Evolutionary conservation across 345 rosid genomes (phyloP).

Genomic region (Cardamine resedifolia): DNA sequence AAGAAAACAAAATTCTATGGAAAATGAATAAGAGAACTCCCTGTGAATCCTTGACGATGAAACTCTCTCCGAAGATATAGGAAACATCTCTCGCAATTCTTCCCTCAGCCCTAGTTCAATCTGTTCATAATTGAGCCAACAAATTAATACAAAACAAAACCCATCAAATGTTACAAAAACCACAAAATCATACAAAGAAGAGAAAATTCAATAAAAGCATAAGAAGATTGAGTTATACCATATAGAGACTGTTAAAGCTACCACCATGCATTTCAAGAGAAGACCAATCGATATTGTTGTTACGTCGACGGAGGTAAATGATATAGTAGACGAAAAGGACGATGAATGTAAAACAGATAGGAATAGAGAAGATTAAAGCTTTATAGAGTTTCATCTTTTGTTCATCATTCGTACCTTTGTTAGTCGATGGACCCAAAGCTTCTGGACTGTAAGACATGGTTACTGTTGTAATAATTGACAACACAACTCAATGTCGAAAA

Average conservation of each 20-base stretch:
- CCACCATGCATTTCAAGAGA: slow-evolving; percentile 57
- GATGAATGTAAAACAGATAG: too few species aligned
- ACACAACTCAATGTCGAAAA: too few species aligned
- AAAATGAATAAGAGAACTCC: slow-evolving; percentile 35
- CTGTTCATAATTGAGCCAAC: slow-evolving; percentile 35
- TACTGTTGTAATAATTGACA: not conserved
- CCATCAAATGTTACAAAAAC: not conserved
- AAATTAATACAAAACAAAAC: slow-evolving; percentile 1
- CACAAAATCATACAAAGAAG: not conserved
- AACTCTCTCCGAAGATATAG: slow-evolving; percentile 71
- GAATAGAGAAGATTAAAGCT: too few species aligned
- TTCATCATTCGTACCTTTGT: not conserved
- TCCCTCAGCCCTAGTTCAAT: slow-evolving; percentile 67
- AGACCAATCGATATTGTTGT: slow-evolving; percentile 59
- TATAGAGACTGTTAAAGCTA: slow-evolving; percentile 15
- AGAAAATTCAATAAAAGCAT: too few species aligned
- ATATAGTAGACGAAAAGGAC: too few species aligned
- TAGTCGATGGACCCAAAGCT: not conserved
- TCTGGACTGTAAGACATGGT: slow-evolving; percentile 39
- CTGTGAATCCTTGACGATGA: slow-evolving; percentile 64
- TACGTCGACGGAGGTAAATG: too few species aligned
- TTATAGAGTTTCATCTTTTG: too few species aligned
- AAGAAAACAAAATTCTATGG: not conserved
- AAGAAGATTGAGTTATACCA: not conserved
- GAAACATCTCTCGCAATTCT: slow-evolving; percentile 83